phyloP scores from a whole-genome alignment of 768 basidiomycete genomes.

The Nevesoporus exiguus region DNA sequence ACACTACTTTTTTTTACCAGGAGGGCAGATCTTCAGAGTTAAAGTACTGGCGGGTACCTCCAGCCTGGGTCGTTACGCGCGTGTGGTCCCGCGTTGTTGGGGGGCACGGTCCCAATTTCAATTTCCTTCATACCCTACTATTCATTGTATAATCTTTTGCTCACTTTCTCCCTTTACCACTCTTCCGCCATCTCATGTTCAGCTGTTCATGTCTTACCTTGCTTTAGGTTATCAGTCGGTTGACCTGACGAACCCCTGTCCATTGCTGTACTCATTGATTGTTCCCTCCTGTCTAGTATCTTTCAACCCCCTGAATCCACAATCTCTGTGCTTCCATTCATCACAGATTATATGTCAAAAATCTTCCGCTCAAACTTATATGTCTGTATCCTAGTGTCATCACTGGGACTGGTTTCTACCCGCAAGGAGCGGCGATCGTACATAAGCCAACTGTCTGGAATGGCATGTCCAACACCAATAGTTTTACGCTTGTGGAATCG shows the following conservation, averaged over 20 bases:
- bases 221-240: conserved; percentile 18
- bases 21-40: conserved; percentile 39
- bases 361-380: conserved; percentile 21
- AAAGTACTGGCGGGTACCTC: conserved; percentile 26
- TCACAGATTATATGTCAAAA: conserved; percentile 27
- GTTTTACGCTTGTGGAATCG: conserved; percentile 1
- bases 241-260: conserved; percentile 14
- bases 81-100: background rate
- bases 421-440: conserved; percentile 28
- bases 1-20: conserved; percentile 21
- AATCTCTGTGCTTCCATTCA: conserved; percentile 8
- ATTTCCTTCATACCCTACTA: conserved; percentile 30
- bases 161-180: background rate
- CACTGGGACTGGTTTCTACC: conserved; percentile 19
- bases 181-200: conserved; percentile 9
- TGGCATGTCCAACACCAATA: conserved; percentile 1
- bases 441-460: conserved; percentile 17
- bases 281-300: background rate
- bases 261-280: conserved; percentile 18
- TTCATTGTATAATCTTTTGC: conserved; percentile 22
- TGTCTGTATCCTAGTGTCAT: conserved; percentile 31
- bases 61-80: conserved; percentile 5
- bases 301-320: background rate
- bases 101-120: conserved; percentile 8
- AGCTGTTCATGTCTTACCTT: conserved; percentile 21